Evolutionary conservation across 2,329 filamentous ascomycete species (phyloP).

Genomic region (Alternaria ethzedia): DNA sequence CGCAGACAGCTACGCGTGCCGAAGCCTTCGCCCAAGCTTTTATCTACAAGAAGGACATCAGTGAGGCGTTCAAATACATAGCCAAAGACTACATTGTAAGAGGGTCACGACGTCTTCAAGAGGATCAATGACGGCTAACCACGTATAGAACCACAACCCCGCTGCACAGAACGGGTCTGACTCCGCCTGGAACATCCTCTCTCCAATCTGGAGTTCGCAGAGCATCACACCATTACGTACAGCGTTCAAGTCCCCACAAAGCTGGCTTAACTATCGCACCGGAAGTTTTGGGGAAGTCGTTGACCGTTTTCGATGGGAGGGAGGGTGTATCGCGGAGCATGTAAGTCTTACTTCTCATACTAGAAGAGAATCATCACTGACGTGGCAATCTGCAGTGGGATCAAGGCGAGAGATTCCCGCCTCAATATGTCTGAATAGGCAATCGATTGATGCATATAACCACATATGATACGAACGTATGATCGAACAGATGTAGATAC

Average conservation of each 20-base stretch:
- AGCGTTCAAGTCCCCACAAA: conserved; percentile 25
- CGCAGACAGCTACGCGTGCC: conserved; percentile 21
- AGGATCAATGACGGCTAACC: not conserved
- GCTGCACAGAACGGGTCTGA: conserved; percentile 36
- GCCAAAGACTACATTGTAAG: conserved; percentile 35
- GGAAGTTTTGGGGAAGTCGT: conserved; percentile 31
- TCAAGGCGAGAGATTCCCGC: conserved; percentile 29
- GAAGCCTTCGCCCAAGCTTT: conserved; percentile 36
- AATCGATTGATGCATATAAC: not conserved
- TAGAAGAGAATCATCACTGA: not conserved
- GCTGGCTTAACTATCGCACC: conserved; percentile 37
- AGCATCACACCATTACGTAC: conserved; percentile 32
- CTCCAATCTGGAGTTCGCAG: conserved; percentile 30
- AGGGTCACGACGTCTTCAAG: not conserved
- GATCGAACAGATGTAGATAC: not conserved
- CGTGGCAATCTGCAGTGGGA: conserved; percentile 29
- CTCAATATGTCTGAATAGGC: not conserved
- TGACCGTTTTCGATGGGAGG: conserved; percentile 41
- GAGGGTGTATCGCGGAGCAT: conserved; percentile 42
- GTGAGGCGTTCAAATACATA: conserved; percentile 37
- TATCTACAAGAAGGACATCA: conserved; percentile 37
- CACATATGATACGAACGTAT: not conserved
- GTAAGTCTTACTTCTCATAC: conserved; percentile 20
- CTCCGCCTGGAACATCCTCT: conserved; percentile 34
- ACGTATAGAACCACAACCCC: conserved; percentile 39